A percentile compares a stretch with the other conserved stretches of the same genome.
Conservation (phyloP, 495 filamentous ascomycete genomes). For the Penicillium psychrofluorescens region DNA sequence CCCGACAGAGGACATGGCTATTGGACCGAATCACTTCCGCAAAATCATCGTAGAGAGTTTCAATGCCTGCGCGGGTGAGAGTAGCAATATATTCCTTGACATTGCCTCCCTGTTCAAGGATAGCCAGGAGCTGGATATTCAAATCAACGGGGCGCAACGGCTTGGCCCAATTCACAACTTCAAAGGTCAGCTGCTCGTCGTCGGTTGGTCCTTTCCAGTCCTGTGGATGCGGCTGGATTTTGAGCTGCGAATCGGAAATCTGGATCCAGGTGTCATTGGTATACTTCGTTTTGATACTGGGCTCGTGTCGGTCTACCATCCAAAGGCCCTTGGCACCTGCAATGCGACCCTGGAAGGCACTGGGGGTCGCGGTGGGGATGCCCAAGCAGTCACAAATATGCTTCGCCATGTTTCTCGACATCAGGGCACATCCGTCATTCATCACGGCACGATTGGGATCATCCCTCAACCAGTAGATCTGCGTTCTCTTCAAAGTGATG, state of each 20-base stretch:
- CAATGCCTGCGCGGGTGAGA: no score
- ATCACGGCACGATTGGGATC: slow-evolving; percentile 43
- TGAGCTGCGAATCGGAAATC: slow-evolving; percentile 70
- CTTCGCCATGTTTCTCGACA: slow-evolving; percentile 57
- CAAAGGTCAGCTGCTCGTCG: slow-evolving; percentile 58
- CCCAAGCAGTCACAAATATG: slow-evolving; percentile 52
- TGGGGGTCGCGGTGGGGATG: slow-evolving; percentile 53
- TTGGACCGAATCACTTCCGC: slow-evolving; percentile 45
- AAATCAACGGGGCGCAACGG: slow-evolving; percentile 57
- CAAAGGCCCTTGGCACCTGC: slow-evolving; percentile 85
- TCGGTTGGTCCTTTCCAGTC: slow-evolving; percentile 35
- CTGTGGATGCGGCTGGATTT: slow-evolving; percentile 57
- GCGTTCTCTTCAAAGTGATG: slow-evolving; percentile 30
- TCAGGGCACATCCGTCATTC: slow-evolving; percentile 76
- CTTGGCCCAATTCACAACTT: slow-evolving; percentile 58
- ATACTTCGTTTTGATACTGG: slow-evolving; percentile 13
- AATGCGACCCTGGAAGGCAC: slow-evolving; percentile 74
- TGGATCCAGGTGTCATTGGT: slow-evolving; percentile 66
- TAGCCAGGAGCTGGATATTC: slow-evolving; percentile 70
- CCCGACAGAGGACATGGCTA: slow-evolving; percentile 27
- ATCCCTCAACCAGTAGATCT: slow-evolving; percentile 32
- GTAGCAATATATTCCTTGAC: slow-evolving; percentile 51
- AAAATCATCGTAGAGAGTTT: slow-evolving; percentile 48
- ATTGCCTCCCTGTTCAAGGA: slow-evolving; percentile 59
- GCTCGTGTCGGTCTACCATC: slow-evolving; percentile 55